Conservation (phyloP, 1,284 basidiomycete genomes). For the Heterobasidion occidentale region DNA sequence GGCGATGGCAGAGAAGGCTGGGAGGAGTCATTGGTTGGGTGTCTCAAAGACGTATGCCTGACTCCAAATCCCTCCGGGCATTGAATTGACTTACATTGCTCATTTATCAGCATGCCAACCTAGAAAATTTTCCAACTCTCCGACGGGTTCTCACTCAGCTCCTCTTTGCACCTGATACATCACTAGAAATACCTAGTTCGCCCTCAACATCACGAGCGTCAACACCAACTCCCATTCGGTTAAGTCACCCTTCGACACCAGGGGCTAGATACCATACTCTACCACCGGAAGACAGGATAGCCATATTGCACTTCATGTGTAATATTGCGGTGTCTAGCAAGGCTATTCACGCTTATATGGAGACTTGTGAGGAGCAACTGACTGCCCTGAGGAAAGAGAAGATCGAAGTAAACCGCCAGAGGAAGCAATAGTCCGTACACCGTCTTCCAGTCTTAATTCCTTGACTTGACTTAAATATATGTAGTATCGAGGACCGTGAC, state of each 20-base stretch:
- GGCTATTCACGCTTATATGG: constrained; percentile 81
- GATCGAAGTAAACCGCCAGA: constrained; percentile 85
- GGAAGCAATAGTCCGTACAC: constrained; percentile 73
- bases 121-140: constrained; percentile 66
- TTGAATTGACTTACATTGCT: not conserved
- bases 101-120: constrained; percentile 59
- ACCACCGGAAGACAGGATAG: constrained; percentile 73
- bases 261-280: constrained; percentile 70
- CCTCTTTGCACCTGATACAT: constrained; percentile 54
- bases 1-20: constrained; percentile 67
- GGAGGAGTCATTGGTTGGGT: constrained; percentile 84
- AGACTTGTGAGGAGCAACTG: constrained; percentile 81
- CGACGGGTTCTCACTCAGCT: constrained; percentile 71
- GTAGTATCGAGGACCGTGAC: constrained; percentile 71
- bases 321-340: constrained; percentile 89
- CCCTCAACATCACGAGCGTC: constrained; percentile 31
- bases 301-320: constrained; percentile 83
- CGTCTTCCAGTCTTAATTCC: not conserved
- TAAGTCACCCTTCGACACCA: constrained; percentile 36
- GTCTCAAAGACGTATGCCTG: constrained; percentile 75
- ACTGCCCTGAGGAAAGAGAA: constrained; percentile 94
- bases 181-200: constrained; percentile 27
- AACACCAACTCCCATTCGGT: constrained; percentile 26
- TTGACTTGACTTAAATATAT: constrained; percentile 1
- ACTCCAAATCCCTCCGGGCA: constrained; percentile 6